These are phyloP conservation scores for Musa schizocarpa DNA, from an alignment of 176 grass and related monocot genomes.

Conservation along the genomic window DNA sequence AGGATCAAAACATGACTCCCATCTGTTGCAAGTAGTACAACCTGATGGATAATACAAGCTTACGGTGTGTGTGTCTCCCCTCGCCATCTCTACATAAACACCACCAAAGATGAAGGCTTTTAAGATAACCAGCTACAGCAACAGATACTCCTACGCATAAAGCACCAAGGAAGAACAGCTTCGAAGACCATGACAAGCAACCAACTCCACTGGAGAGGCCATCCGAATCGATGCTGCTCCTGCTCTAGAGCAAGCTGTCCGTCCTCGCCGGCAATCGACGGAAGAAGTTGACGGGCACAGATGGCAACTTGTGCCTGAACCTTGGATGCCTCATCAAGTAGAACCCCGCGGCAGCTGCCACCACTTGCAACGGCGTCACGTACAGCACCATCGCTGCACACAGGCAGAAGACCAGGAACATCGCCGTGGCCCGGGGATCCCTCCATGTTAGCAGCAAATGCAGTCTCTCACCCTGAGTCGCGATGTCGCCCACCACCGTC, in stretches of 20 bases:
- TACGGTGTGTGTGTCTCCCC: no score
- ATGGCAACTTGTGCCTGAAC: slow-evolving; percentile 64
- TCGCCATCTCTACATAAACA: no score
- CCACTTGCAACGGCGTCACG: slow-evolving; percentile 51
- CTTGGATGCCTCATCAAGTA: slow-evolving; percentile 88
- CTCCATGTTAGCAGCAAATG: slow-evolving; percentile 83
- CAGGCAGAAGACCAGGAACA: slow-evolving; percentile 79
- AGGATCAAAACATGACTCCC: no score
- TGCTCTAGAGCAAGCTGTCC: slow-evolving; percentile 58
- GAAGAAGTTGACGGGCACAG: slow-evolving; percentile 65
- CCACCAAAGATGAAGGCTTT: no score
- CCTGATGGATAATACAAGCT: no score
- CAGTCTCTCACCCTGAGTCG: slow-evolving; percentile 82
- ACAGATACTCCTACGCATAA: no score
- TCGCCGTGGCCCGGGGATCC: slow-evolving; percentile 75
- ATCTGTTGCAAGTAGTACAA: no score
- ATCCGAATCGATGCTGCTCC: not conserved
- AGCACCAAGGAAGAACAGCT: no score
- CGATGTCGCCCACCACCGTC: slow-evolving; percentile 73
- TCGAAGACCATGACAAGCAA: no score
- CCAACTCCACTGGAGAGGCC: no score
- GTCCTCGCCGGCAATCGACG: slow-evolving; percentile 79
- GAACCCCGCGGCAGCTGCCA: slow-evolving; percentile 43
- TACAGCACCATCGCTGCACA: slow-evolving; percentile 42
- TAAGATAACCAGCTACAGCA: no score